Evolutionary conservation across 1,284 basidiomycete species (phyloP), one percentile per base, ranked within the genome.

Genomic region (Ceratobasidium sp.): DNA sequence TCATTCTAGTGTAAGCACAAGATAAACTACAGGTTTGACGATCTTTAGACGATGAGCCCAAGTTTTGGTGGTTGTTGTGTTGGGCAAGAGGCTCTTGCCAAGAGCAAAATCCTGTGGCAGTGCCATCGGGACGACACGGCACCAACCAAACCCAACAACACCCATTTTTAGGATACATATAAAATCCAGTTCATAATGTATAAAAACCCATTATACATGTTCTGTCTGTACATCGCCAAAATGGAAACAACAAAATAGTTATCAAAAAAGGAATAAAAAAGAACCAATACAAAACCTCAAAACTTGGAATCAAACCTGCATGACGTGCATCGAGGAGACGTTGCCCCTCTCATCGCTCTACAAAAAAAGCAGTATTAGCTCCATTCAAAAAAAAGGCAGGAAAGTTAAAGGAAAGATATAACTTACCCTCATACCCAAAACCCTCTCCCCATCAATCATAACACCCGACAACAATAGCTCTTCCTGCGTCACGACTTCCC

Each of bases 261-360:
- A 42, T n/a, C 12, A 66, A 62, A 62, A 26, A 20, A 33, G n/a
- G 62, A 48, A 33, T 23, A 44, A 33, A 56, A 33, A 42, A 20
- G 26, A 65, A 17, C 10, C n/a, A 10, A 56, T n/a, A 33, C 15
- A 3, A 17, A 5, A n/a, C 4, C 33, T 17, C 23, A 62, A n/a
- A 59, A 3, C 40, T 65, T n/a, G n/a, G n/a, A n/a, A n/a, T n/a
- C 42, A 75, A 33, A 75, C 61, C 28, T 75, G 71, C 71, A 75
- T 75, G n/a, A 75, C 71, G 26, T 75, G 71, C 71, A 75, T 75
- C 50, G 44, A 61, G 28, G 71, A 75, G 28, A 75, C 71, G 61
- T 75, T 75, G 28, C 71, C 71, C 42, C 71, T 33, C 23, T 75
- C 71, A 17, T 75, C 71, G 33, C 71, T 75, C 71, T 75, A 42